Base-by-base conservation (phyloP, 345 rosid genomes). In the Salix purpurea region DNA sequence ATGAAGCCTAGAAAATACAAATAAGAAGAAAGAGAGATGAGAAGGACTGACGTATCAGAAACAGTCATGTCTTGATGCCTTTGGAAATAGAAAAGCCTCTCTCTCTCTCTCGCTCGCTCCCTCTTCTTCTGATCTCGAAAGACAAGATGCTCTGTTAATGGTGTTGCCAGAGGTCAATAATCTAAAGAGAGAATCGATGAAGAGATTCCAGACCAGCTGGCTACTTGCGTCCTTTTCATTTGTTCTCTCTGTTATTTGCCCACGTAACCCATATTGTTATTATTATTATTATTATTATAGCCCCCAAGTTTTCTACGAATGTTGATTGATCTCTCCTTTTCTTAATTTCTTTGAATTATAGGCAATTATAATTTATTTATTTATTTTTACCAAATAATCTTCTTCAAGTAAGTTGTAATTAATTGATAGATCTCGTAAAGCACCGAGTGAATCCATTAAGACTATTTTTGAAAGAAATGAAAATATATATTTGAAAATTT, bases 21-120 rank as follows among this genome's bases (percentile, higher is more conserved):
- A 5, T 0, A 16, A 34, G 16, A n/a, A 28, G 4, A 21, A 19
- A 15, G 30, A 23, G 28, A 18, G 40, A 46, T 13, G 21, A 28
- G 4, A 15, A 11, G 19, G 52, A 75, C 78, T 37, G 72, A 75
- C 78, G 66, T 14, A 67, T 36, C 78, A 75, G 77, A 46, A 74
- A 64, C 56, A 10, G 78, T 50, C 78, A 75, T 75, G n/a, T 46
- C 37, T 34, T 16, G n/a, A 39, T 30, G 36, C 46, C 14, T 3
- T 42, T 5, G 68, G 12, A 69, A 64, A 6, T 34, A 46, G 26
- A 71, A 26, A 26, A 24, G 5, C 18, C 39, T 42, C 30, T 67
- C 7, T 37, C 3, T 18, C 24, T 19, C 7, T 5, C 37, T 36
- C 37, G 37, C 37, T n/a, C n/a, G n/a, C n/a, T n/a, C 6, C 5